A percentile compares a stretch with the other conserved stretches of the same genome.
phyloP scores from a whole-genome alignment of 2,329 filamentous ascomycete species.

The Acrodontium crateriforme region DNA sequence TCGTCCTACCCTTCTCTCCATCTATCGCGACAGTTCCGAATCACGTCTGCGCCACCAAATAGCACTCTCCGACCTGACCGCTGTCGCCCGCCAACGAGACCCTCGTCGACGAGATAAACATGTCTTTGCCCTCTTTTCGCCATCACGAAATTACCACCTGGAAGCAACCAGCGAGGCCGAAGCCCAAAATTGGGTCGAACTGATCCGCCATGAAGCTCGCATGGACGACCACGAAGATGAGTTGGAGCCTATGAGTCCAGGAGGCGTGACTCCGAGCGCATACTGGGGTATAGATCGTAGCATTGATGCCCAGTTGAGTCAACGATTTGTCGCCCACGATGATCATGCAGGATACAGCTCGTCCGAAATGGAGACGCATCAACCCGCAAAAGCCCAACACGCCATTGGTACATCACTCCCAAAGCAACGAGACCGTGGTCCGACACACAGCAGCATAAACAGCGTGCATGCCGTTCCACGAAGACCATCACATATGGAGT shows the following conservation, averaged over 20 bases:
- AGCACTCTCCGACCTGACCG: conserved; percentile 76
- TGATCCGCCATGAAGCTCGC: conserved; percentile 65
- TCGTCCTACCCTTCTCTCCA: conserved; percentile 74
- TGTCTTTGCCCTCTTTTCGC: conserved; percentile 85
- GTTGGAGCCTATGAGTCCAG: conserved; percentile 57
- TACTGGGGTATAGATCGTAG: conserved; percentile 28
- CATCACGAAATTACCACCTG: conserved; percentile 81
- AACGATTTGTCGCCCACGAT: conserved; percentile 7
- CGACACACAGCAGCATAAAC: conserved; percentile 21
- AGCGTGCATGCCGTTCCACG: too few relatives aligned
- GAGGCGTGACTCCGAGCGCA: conserved; percentile 37
- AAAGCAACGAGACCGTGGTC: conserved; percentile 14
- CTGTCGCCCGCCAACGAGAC: conserved; percentile 76
- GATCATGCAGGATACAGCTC: conserved; percentile 28
- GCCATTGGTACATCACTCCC: too few relatives aligned
- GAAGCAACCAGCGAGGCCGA: conserved; percentile 62
- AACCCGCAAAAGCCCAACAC: conserved; percentile 9
- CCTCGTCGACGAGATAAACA: conserved; percentile 76
- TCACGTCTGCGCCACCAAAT: conserved; percentile 81
- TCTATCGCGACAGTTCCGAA: conserved; percentile 87
- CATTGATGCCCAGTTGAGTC: conserved; percentile 13
- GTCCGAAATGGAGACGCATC: conserved; percentile 27
- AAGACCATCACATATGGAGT: conserved; percentile 47
- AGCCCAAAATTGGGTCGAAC: conserved; percentile 71
- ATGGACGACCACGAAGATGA: conserved; percentile 84